Percentiles rank a stretch among this genome's conserved stretches.
These are phyloP conservation scores for Lactarius hengduanensis DNA, from an alignment of 768 basidiomycete species.

Conservation along the genomic window DNA sequence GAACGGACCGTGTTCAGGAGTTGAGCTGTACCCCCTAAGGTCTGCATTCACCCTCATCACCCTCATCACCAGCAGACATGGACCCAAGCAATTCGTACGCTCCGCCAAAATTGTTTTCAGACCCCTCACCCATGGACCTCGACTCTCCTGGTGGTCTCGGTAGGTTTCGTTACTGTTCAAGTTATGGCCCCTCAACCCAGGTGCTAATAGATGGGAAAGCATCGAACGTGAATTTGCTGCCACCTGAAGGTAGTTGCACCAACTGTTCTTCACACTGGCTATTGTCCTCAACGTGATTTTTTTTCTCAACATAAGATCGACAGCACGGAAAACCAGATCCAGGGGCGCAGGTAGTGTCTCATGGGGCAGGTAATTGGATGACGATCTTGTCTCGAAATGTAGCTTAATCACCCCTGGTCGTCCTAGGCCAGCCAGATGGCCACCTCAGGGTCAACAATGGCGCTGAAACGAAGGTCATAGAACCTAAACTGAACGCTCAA, in stretches of 20 bases:
- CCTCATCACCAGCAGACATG: no score
- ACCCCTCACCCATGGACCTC: no score
- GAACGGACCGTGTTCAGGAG: no score
- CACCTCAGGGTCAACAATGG: background rate
- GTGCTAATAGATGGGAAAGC: background rate
- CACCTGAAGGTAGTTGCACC: background rate
- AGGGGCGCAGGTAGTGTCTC: background rate
- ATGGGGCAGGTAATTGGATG: background rate
- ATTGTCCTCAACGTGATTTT: background rate
- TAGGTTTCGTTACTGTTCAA: no score
- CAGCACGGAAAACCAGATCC: background rate
- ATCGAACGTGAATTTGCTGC: background rate
- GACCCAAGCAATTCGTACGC: no score
- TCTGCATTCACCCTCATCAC: no score
- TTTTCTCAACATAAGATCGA: background rate
- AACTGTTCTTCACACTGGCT: background rate
- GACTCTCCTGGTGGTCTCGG: no score
- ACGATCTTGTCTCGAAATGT: background rate
- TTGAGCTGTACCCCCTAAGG: no score
- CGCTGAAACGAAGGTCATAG: background rate
- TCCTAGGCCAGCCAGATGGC: background rate
- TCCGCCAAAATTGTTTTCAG: no score
- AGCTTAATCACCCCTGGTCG: background rate
- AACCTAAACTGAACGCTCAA: background rate
- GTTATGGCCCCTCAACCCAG: background rate